Percentiles rank a stretch among this genome's conserved stretches.
phyloP scores from a whole-genome alignment of 495 filamentous ascomycete species.

The Penicillium angulare region DNA sequence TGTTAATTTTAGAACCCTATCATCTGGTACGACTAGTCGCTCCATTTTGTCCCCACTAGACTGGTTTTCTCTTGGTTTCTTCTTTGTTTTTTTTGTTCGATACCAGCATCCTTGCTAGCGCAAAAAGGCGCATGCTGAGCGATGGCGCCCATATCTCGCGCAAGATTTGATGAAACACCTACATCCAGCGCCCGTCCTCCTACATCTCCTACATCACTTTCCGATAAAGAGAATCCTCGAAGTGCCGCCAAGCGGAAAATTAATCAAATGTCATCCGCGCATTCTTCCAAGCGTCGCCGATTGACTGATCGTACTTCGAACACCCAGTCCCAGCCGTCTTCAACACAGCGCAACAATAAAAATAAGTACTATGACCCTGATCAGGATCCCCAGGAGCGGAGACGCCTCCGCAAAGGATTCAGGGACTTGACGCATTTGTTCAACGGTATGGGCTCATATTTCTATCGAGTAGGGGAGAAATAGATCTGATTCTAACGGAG shows the following conservation, averaged over 20 bases:
- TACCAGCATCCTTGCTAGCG: no score
- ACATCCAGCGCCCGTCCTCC: constrained; percentile 28
- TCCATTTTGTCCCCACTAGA: background rate
- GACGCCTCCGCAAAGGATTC: constrained; percentile 63
- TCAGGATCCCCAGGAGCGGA: constrained; percentile 76
- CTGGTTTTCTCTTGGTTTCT: constrained; percentile 12
- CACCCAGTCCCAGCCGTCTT: constrained; percentile 26
- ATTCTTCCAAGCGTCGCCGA: constrained; percentile 41
- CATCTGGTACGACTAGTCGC: no score
- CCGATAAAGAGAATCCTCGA: constrained; percentile 61
- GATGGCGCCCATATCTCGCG: constrained; percentile 31
- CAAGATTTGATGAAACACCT: constrained; percentile 20
- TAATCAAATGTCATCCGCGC: constrained; percentile 29
- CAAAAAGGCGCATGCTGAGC: no score
- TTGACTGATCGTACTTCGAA: constrained; percentile 35
- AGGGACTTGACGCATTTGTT: constrained; percentile 67
- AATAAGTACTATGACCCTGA: constrained; percentile 79
- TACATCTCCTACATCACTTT: constrained; percentile 42
- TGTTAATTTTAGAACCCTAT: no score
- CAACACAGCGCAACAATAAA: constrained; percentile 23
- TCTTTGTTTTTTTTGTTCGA: background rate
- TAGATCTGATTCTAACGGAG: constrained; percentile 8
- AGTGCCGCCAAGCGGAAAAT: constrained; percentile 18
- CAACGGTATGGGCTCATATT: constrained; percentile 46
- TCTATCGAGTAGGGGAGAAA: background rate